Evolutionary conservation across 2,329 filamentous ascomycete genomes (phyloP), one percentile per base, ranked within the genome.

Genomic region (Clonostachys rosea): DNA sequence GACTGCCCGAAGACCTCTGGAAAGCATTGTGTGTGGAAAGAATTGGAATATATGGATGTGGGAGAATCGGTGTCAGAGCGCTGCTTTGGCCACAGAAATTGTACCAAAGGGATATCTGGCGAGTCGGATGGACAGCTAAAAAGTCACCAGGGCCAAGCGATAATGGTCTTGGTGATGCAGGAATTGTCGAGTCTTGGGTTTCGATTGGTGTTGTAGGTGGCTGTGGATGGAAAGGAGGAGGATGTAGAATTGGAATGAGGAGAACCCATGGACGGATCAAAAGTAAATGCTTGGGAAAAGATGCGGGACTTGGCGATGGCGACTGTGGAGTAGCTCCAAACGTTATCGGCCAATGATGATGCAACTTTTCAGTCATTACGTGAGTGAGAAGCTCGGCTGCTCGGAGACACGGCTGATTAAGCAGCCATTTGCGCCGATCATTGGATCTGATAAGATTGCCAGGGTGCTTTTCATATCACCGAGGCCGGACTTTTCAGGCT

Each of bases 1-100:
- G 51, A 57, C 57, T 37, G 57, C 57, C 53, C 62, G 59, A 48
- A 64, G 55, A 47, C 65, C 64, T 61, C 68, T 63, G 45, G 70
- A 70, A 36, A 71, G 54, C 69, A 73, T 73, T 47, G 40, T 48
- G 33, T 47, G 34, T 39, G 36, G 36, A 8, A n/a, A n/a, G 8
- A 34, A n/a, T 16, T 14, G 18, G 16, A 43, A n/a, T 43, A 43
- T 33, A 13, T 24, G 42, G 11, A 14, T 30, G 24, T 30, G 9
- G 24, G 24, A 30, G 24, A 9, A 10, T 30, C 24, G 24, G 24
- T 30, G 24, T 30, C 24, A 30, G 24, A 10, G 24, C 24, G 24
- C 24, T 30, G 24, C 24, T 30, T 30, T 30, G 24, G 9, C 24
- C 9, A 30, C 9, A 30, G 24, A 30, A 10, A 30, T 30, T 24